Base-by-base conservation (phyloP, 148 eudicot genomes). In the Heliamphora exappendiculata region DNA sequence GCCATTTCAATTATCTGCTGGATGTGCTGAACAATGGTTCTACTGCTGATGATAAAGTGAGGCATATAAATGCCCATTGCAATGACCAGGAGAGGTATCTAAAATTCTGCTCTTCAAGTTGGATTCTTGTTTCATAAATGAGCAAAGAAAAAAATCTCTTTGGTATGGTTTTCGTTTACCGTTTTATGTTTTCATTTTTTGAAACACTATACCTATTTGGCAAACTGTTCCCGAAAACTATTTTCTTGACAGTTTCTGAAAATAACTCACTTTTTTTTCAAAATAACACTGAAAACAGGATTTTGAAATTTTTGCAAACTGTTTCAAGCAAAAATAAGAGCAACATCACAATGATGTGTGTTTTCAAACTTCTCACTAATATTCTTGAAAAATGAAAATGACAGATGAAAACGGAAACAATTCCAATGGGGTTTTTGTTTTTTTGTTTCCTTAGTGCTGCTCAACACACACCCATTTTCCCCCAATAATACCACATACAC, bases 61-160 rank as follows among this genome's bases (percentile, higher is more conserved):
- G 75, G 72, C 70, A 59, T 5, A 79, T 75, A 66, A 78, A 50
- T 29, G 81, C 85, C 68, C 76, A 62, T 24, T 74, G 59, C 36
- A 67, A 47, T 65, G 88, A 83, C 22, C 81, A 74, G 39, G 84
- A 81, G 22, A 83, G 86, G 89, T 86, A 79, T 8, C 42, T 57
- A 31, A 34, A 24, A 42, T 3, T 7, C 0, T 31, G 41, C 3
- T 66, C 74, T 36, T 33, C 20, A 24, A 5, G 26, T 33, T 76
- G 49, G 72, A 68, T 59, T 28, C n/a, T 68, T 7, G 16, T 5
- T 16, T 34, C 51, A 37, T 33, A 57, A 41, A 7, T 19, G 33
- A 34, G 26, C 12, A 57, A n/a, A 13, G 49, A 0, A 12, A n/a
- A 13, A 31, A 0, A 12, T 11, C 62, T 28, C 0, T 62, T 14